Evolutionary conservation across 106 monocot species (phyloP).

Genomic region (Ottelia alismoides): DNA sequence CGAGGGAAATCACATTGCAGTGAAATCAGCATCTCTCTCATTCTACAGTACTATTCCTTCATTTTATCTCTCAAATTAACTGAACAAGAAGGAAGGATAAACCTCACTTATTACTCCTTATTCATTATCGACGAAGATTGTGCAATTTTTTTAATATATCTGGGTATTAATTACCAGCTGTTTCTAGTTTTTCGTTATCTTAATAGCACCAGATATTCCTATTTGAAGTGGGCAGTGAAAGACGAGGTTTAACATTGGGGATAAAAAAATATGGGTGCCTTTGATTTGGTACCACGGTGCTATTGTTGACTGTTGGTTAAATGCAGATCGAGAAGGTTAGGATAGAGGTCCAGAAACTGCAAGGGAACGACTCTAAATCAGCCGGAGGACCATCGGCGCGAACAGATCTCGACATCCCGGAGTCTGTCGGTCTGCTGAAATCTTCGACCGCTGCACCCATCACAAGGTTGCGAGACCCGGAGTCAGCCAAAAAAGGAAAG

Average conservation of each 20-base stretch:
- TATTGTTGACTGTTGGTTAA: not conserved
- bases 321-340: constrained; percentile 65
- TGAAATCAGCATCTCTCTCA: no score
- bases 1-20: no score
- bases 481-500: no score
- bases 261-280: no score
- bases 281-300: not conserved
- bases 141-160: not conserved
- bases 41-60: no score
- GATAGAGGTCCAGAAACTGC: constrained; percentile 36
- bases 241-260: not conserved
- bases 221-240: not conserved
- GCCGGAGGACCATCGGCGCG: constrained; percentile 32
- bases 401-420: constrained; percentile 80
- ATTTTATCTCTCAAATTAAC: no score
- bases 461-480: no score
- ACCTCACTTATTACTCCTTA: no score
- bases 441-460: no score
- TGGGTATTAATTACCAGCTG: not conserved
- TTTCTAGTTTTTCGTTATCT: not conserved
- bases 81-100: no score
- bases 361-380: constrained; percentile 22
- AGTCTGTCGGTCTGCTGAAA: constrained; percentile 77
- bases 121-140: no score
- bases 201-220: not conserved